A percentile compares a stretch with the other conserved stretches of the same genome.
Evolutionary conservation across 1,284 basidiomycete genomes (phyloP).

Genomic region (Puccinia triticina): DNA sequence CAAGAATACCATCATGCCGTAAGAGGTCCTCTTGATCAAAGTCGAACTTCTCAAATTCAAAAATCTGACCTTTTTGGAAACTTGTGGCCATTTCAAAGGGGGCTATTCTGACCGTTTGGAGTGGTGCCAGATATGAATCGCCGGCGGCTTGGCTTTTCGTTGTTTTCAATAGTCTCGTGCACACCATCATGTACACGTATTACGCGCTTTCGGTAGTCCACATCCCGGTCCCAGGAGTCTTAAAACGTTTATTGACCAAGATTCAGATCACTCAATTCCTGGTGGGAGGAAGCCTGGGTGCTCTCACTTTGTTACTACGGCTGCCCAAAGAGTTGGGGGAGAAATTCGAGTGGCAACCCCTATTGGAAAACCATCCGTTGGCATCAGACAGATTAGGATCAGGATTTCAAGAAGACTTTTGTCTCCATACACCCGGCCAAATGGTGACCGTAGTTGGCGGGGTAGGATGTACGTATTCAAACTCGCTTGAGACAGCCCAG

Average conservation of each 20-base stretch:
- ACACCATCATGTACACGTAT: conserved; percentile 58
- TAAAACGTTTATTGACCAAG: conserved; percentile 58
- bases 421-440: conserved; percentile 38
- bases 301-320: conserved; percentile 26
- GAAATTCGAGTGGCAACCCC: conserved; percentile 42
- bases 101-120: conserved; percentile 60
- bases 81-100: conserved; percentile 47
- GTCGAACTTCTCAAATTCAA: not conserved
- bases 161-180: conserved; percentile 55
- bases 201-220: conserved; percentile 58
- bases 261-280: conserved; percentile 58
- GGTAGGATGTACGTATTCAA: conserved; percentile 39
- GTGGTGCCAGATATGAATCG: conserved; percentile 58
- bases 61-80: not conserved
- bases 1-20: conserved; percentile 57
- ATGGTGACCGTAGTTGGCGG: conserved; percentile 34
- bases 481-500: not conserved
- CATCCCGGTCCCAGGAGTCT: conserved; percentile 58
- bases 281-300: conserved; percentile 54
- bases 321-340: conserved; percentile 27
- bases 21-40: not conserved
- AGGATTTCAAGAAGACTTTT: conserved; percentile 30
- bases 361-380: conserved; percentile 23
- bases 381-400: conserved; percentile 32
- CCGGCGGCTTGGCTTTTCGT: conserved; percentile 54